phyloP scores from a whole-genome alignment of 2,329 filamentous ascomycete species.

The Botryotinia convoluta region DNA sequence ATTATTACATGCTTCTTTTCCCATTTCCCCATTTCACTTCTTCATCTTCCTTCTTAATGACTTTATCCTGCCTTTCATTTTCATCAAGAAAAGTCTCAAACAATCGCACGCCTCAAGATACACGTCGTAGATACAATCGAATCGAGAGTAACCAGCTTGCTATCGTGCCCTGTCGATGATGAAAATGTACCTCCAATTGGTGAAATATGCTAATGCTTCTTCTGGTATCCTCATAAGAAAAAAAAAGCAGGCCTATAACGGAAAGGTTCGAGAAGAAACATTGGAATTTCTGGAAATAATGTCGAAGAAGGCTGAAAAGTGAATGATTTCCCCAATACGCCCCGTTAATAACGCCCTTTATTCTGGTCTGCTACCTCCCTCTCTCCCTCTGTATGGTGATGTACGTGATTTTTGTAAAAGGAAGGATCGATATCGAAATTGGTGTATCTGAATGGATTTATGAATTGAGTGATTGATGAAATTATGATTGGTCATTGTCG shows the following conservation, averaged over 20 bases:
- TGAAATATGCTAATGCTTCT: constrained; percentile 21
- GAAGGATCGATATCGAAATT: constrained; percentile 11
- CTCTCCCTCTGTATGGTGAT: constrained; percentile 10
- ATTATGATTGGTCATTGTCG: constrained; percentile 21
- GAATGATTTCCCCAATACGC: constrained; percentile 11
- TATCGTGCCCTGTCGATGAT: constrained; percentile 7
- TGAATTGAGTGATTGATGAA: constrained; percentile 16
- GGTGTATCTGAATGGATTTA: constrained; percentile 14
- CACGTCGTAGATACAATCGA: constrained; percentile 14
- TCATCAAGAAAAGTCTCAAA: constrained; percentile 17
- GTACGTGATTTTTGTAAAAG: background rate
- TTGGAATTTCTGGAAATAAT: background rate
- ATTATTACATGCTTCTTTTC: constrained; percentile 31
- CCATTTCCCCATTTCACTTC: constrained; percentile 18
- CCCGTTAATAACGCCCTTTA: constrained; percentile 17
- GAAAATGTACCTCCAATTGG: constrained; percentile 14
- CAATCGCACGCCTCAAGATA: constrained; percentile 8
- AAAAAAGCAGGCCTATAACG: background rate
- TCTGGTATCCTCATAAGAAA: background rate
- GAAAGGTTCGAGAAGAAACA: background rate
- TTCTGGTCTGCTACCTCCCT: constrained; percentile 2
- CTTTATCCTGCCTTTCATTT: constrained; percentile 19
- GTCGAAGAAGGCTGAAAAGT: constrained; percentile 14
- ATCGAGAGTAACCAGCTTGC: constrained; percentile 15
- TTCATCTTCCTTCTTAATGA: constrained; percentile 15